Evolutionary conservation across 2,329 filamentous ascomycete genomes (phyloP), one percentile per base, ranked within the genome.

Genomic region (Ophiosphaerella korrae): DNA sequence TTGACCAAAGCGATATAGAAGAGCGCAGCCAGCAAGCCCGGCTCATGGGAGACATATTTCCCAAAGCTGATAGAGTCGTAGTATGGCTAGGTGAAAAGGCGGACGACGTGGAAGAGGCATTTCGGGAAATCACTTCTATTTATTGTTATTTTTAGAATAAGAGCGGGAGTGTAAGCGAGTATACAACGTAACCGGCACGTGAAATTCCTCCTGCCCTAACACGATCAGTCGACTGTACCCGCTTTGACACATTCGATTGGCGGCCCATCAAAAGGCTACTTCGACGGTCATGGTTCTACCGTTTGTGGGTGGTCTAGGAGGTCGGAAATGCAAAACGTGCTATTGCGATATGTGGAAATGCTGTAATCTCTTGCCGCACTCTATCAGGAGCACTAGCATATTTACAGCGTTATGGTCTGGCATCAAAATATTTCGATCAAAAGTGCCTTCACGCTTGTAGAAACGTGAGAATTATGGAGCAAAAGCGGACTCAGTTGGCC

Each of bases 231-330:
- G 18, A 21, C 18, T 21, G 18, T 21, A 21, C 18, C 18, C 18
- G 18, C 18, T 21, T 21, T 21, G 3, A 21, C 3, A 21, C 18
- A 4, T 21, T 21, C 18, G 38, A 41, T 11, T 41, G 38, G 38
- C 9, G n/a, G 16, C 26, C 38, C 26, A 41, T 32, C 13, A 14
- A 13, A 9, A 14, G 12, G 2, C 38, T 41, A 3, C 11, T 41
- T 29, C 12, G 12, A 32, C 36, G 36, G 14, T 18, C 34, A 21
- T 47, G 36, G 35, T 47, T 47, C 21, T 8, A 32, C 18, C 35
- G 45, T 2, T 13, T 40, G 7, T 47, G 37, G 45, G 36, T 47
- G 4, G 29, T 47, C 11, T 36, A 47, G 21, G 45, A 47, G 31
- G 45, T 41, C 9, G n/a, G 26, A 5, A 29, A 26, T 14, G 45